Percentiles rank a stretch among this genome's conserved stretches.
Evolutionary conservation across 768 basidiomycete genomes (phyloP).

Genomic region (Serendipita vermifera): DNA sequence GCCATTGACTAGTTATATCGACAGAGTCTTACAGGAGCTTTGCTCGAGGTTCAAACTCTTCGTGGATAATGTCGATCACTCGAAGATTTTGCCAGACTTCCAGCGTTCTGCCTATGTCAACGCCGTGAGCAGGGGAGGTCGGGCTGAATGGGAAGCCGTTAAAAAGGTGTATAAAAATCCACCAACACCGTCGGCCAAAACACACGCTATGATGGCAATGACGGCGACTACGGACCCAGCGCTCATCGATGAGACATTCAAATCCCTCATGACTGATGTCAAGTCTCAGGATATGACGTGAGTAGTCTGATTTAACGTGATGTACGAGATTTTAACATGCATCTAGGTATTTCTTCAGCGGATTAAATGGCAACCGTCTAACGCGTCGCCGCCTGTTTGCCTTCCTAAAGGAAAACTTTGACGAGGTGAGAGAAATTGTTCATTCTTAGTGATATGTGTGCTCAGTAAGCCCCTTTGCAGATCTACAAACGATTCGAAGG

Average conservation of each 20-base stretch:
- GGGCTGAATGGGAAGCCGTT: conserved; percentile 59
- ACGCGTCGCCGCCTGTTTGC: conserved; percentile 40
- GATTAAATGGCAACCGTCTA: conserved; percentile 41
- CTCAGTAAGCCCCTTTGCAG: conserved; percentile 23
- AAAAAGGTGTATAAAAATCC: conserved; percentile 56
- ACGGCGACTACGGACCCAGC: conserved; percentile 41
- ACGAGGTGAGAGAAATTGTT: conserved; percentile 35
- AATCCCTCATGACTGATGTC: conserved; percentile 34
- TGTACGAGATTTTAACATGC: neutral
- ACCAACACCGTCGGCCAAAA: conserved; percentile 57
- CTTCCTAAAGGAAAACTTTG: conserved; percentile 61
- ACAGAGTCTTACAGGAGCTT: conserved; percentile 61
- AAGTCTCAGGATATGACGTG: neutral
- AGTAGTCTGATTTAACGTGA: neutral
- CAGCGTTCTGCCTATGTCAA: conserved; percentile 35
- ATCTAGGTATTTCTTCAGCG: conserved; percentile 43
- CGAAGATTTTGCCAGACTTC: conserved; percentile 68
- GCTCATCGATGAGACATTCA: conserved; percentile 49
- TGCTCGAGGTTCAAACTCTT: conserved; percentile 56
- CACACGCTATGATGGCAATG: conserved; percentile 60
- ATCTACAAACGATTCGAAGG: conserved; percentile 57
- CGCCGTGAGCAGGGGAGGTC: conserved; percentile 65
- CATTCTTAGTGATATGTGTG: neutral
- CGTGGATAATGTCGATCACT: conserved; percentile 58
- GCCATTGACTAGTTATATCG: conserved; percentile 19